Base-by-base conservation (phyloP, 148 eudicot species). In the Chenopodium formosanum region DNA sequence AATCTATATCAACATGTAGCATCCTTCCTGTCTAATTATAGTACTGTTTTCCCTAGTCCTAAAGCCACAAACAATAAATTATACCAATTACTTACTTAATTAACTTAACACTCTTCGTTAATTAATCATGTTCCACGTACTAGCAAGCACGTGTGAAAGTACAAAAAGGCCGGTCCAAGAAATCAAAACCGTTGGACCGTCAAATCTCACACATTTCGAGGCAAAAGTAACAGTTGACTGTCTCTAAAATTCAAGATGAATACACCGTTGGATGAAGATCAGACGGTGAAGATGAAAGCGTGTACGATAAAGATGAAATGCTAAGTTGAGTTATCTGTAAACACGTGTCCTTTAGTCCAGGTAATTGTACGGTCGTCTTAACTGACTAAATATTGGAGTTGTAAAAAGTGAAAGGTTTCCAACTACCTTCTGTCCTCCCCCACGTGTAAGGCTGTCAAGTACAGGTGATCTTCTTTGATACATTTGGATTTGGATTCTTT, bases 351-450 rank as follows among this genome's bases (percentile, higher is more conserved):
- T 44, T 8, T 1, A 9, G 23, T 80, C 70, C 46, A 63, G 44
- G 47, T 73, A 44, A 40, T 74, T 81, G 83, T 81, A 81, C 83
- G 83, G 83, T 65, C 76, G 25, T 29, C 40, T 34, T 22, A 58
- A 70, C 56, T 80, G 20, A 58, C 5, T 52, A 32, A 19, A 5
- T 72, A 23, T 50, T 50, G 13, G 53, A 27, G 48, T 76, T 50
- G 46, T 76, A 76, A 76, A 76, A 76, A 40, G 69, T 62, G 46
- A 22, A 64, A 76, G 73, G 25, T 6, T 19, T n/a, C 70, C 53
- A 56, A 56, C 56, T 62, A 44, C 62, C 62, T 56, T 19, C 4
- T 56, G 62, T 9, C 44, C 34, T 7, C 62, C 62, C 70, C 70
- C 82, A 80, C 82, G 82, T 80, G 77, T 80, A 16, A 72, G 44